These are phyloP conservation scores for Lippia alba DNA, from an alignment of 305 asterid genomes.

Conservation along the genomic window DNA sequence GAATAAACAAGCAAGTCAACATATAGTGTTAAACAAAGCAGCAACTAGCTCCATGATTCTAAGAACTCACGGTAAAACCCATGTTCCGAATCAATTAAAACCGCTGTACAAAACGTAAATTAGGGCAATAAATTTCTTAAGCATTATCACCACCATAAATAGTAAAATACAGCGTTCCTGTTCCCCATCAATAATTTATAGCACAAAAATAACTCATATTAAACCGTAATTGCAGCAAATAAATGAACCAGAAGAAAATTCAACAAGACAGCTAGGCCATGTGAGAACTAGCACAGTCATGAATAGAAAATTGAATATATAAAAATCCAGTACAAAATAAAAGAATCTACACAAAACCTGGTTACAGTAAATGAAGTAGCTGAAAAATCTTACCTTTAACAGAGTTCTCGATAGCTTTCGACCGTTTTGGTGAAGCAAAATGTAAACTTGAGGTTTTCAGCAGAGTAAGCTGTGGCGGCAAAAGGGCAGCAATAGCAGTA, in stretches of 20 bases:
- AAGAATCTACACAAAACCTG: neutral
- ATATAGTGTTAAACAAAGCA: neutral
- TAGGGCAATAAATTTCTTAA: neutral
- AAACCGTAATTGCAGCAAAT: conserved; percentile 8
- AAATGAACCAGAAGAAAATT: neutral
- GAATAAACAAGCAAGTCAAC: neutral
- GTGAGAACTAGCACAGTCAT: neutral
- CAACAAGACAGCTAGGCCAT: neutral
- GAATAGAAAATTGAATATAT: neutral
- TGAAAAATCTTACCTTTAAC: conserved; percentile 1
- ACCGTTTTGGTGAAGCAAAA: no score
- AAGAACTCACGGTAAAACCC: neutral
- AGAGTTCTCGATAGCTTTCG: neutral
- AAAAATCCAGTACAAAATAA: neutral
- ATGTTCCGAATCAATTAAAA: conserved; percentile 14
- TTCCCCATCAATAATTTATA: neutral
- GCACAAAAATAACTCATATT: neutral
- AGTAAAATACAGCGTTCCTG: neutral
- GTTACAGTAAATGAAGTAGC: neutral
- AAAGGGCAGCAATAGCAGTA: neutral
- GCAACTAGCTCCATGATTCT: neutral
- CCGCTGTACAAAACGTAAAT: neutral
- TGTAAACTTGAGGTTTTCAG: neutral
- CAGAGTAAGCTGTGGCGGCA: conserved; percentile 7
- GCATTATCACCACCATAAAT: neutral